These are phyloP conservation scores for Penicillium pulvis DNA, from an alignment of 495 filamentous ascomycete genomes.

Conservation along the genomic window DNA sequence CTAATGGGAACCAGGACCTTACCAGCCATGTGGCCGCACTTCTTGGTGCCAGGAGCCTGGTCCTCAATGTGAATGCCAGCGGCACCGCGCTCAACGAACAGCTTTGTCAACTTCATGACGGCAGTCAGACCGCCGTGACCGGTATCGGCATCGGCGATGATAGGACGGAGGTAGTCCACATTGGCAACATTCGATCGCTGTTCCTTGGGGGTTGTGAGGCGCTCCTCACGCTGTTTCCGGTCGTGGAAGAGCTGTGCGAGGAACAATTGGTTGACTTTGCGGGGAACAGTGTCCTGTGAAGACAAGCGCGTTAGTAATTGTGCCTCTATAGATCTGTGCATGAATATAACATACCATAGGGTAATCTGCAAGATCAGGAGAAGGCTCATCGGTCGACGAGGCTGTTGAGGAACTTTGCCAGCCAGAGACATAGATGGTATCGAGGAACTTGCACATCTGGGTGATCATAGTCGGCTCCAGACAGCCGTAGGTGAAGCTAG, in stretches of 20 bases:
- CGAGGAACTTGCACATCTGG: constrained; percentile 98
- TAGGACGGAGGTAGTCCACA: constrained; percentile 91
- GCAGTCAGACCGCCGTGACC: constrained; percentile 96
- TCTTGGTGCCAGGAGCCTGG: constrained; percentile 97
- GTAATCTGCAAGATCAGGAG: constrained; percentile 97
- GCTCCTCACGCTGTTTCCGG: constrained; percentile 96
- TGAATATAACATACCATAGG: constrained; percentile 69
- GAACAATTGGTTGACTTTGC: constrained; percentile 96
- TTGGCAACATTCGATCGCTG: constrained; percentile 76
- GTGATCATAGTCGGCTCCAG: constrained; percentile 97
- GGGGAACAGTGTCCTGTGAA: constrained; percentile 87
- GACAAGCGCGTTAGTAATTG: background rate
- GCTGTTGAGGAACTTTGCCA: constrained; percentile 99
- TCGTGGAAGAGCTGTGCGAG: constrained; percentile 99
- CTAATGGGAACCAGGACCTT: constrained; percentile 97
- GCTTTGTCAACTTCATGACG: constrained; percentile 98
- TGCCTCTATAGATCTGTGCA: background rate
- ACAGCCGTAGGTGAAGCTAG: constrained; percentile 94
- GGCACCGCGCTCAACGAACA: constrained; percentile 95
- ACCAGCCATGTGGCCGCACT: constrained; percentile 99
- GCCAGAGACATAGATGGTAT: constrained; percentile 97
- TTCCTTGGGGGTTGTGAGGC: constrained; percentile 73
- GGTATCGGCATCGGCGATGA: constrained; percentile 96
- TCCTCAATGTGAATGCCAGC: constrained; percentile 99
- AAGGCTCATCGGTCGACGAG: constrained; percentile 90